Percentiles rank a stretch among this genome's conserved stretches.
Conservation (phyloP, 1,139 yeast species). For the Kurtzmaniella quercitrusa region DNA sequence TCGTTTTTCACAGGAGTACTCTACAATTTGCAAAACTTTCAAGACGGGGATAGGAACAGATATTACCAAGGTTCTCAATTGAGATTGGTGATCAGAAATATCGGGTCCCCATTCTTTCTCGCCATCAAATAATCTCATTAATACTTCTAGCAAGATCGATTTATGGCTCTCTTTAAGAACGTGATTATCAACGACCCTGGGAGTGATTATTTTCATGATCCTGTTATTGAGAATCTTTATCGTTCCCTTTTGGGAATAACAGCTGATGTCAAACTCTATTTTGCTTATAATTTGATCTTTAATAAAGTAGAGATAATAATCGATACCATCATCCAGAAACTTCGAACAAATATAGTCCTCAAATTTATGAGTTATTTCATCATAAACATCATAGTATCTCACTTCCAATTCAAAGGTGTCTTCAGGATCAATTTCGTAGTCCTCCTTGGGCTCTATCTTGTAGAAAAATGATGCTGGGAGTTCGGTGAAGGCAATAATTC, state of each 20-base stretch:
- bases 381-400: slow-evolving; percentile 40
- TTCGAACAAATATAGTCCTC: slow-evolving; percentile 6
- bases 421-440: slow-evolving; percentile 17
- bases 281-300: slow-evolving; percentile 18
- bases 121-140: slow-evolving; percentile 10
- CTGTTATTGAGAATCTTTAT: slow-evolving; percentile 19
- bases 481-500: slow-evolving; percentile 56
- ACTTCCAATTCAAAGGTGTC: slow-evolving; percentile 41
- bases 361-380: slow-evolving; percentile 33
- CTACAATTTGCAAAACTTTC: slow-evolving; percentile 47
- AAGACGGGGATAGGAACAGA: slow-evolving; percentile 51
- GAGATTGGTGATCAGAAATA: neutral
- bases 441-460: slow-evolving; percentile 31
- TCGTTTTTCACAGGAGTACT: slow-evolving; percentile 34
- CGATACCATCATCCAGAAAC: slow-evolving; percentile 11
- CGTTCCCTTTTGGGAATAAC: slow-evolving; percentile 29
- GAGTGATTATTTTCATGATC: slow-evolving; percentile 14
- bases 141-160: slow-evolving; percentile 11
- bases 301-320: slow-evolving; percentile 24
- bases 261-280: slow-evolving; percentile 32
- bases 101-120: neutral
- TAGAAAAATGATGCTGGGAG: slow-evolving; percentile 66
- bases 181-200: slow-evolving; percentile 13
- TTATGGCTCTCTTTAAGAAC: slow-evolving; percentile 13
- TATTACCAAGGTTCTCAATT: slow-evolving; percentile 27